Evolutionary conservation across 1,139 yeast genomes (phyloP).

Genomic region (Yamadazyma spencermartinsiae): DNA sequence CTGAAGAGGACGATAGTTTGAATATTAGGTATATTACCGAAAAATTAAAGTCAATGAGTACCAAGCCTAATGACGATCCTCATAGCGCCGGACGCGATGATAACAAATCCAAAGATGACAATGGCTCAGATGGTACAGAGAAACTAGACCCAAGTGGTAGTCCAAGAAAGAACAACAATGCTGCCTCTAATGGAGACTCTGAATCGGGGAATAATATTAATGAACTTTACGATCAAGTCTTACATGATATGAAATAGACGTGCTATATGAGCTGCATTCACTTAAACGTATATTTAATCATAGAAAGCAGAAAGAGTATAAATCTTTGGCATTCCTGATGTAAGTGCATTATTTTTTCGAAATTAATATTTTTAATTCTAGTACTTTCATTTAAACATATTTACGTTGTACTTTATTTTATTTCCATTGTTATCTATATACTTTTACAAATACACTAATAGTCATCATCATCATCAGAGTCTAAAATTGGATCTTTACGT

Average conservation of each 20-base stretch:
- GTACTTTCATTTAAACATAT: background rate
- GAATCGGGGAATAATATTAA: conserved; percentile 13
- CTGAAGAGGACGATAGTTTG: conserved; percentile 7
- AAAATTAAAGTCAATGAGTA: conserved; percentile 12
- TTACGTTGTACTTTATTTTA: background rate
- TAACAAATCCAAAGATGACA: background rate
- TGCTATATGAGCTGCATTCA: background rate
- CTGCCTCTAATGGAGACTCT: conserved; percentile 3
- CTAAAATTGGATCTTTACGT: conserved; percentile 19
- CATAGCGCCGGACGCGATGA: background rate
- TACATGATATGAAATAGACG: conserved; percentile 15
- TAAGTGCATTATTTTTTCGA: no score
- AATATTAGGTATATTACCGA: conserved; percentile 18
- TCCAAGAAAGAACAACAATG: conserved; percentile 5
- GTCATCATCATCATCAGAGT: conserved; percentile 31
- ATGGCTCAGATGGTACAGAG: background rate
- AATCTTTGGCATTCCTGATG: no score
- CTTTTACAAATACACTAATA: conserved; percentile 6
- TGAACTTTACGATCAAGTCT: conserved; percentile 18
- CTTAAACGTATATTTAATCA: no score
- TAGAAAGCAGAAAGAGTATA: no score
- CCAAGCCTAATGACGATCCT: background rate
- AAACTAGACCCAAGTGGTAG: background rate
- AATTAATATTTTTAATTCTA: no score
- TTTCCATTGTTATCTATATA: background rate